A percentile compares a stretch with the other conserved stretches of the same genome.
Conservation (phyloP, 306 rosid genomes). For the Acacia crassicarpa region DNA sequence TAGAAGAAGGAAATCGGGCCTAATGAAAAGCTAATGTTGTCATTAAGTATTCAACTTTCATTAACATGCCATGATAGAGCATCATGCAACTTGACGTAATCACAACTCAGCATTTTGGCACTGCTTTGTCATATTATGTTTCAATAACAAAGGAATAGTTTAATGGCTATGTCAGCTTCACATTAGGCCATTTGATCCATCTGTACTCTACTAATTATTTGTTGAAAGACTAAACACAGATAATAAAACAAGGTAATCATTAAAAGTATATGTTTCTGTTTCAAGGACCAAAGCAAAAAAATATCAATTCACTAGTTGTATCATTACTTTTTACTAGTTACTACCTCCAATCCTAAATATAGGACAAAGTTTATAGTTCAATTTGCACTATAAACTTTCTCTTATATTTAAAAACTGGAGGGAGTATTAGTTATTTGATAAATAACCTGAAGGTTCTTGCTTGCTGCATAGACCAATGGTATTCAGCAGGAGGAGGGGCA, state of each 20-base stretch:
- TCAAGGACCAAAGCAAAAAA: neutral
- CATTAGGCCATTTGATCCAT: neutral
- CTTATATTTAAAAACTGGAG: too few species aligned
- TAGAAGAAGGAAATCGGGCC: neutral
- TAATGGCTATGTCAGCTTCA: neutral
- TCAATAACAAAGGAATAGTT: neutral
- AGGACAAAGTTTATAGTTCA: too few species aligned
- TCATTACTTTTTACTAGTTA: neutral
- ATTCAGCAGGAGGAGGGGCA: slow-evolving; percentile 55
- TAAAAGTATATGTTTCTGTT: neutral
- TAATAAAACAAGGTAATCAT: neutral
- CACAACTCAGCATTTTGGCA: neutral
- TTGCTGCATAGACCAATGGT: slow-evolving; percentile 86
- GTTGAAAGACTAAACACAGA: neutral
- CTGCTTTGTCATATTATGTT: neutral
- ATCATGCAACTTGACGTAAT: neutral
- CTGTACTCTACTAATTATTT: neutral
- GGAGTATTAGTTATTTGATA: neutral
- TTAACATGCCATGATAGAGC: neutral
- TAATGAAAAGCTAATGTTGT: neutral
- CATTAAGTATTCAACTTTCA: neutral
- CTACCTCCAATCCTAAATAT: too few species aligned
- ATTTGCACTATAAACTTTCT: too few species aligned
- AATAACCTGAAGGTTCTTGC: slow-evolving; percentile 84
- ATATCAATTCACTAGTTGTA: neutral